These are phyloP conservation scores for Ajuga chamaepitys DNA, from an alignment of 257 asterid genomes.

Conservation along the genomic window DNA sequence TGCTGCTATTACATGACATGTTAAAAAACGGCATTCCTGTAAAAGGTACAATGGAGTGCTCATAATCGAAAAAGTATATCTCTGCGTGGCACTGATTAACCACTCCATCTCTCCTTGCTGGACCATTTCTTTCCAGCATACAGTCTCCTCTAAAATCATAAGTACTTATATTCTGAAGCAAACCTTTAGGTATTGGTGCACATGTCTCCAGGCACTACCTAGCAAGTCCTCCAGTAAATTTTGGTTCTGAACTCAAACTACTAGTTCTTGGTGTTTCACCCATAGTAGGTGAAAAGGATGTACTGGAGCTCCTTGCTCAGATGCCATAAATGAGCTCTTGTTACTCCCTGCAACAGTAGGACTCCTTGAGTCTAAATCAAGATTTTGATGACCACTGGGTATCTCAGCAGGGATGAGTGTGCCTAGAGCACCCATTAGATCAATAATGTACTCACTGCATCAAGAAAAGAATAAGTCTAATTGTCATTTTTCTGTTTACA, in stretches of 20 bases:
- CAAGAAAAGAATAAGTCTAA: conserved; percentile 10
- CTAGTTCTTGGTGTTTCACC: conserved; percentile 21
- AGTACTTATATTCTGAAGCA: conserved; percentile 20
- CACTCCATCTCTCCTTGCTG: conserved; percentile 22
- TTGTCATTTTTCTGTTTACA: background rate
- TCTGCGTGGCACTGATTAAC: conserved; percentile 25
- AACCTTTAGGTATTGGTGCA: conserved; percentile 21
- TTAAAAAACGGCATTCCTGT: conserved; percentile 33
- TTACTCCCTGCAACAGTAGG: conserved; percentile 24
- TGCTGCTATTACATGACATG: conserved; percentile 11
- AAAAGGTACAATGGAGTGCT: conserved; percentile 39
- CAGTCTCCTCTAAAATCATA: conserved; percentile 26
- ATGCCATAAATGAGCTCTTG: conserved; percentile 18
- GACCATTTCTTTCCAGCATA: conserved; percentile 24
- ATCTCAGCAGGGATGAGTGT: conserved; percentile 87
- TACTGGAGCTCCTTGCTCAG: conserved; percentile 28
- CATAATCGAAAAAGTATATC: conserved; percentile 20
- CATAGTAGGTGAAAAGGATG: conserved; percentile 22
- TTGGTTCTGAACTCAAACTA: conserved; percentile 31
- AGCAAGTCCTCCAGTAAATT: conserved; percentile 24
- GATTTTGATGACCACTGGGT: conserved; percentile 51
- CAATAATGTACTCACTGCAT: conserved; percentile 95
- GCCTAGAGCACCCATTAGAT: conserved; percentile 99
- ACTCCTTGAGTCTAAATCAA: conserved; percentile 49
- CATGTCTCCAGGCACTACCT: conserved; percentile 23